Evolutionary conservation across 2,329 filamentous ascomycete genomes (phyloP), one percentile per base, ranked within the genome.

Genomic region (Epicoccum sorghinum): DNA sequence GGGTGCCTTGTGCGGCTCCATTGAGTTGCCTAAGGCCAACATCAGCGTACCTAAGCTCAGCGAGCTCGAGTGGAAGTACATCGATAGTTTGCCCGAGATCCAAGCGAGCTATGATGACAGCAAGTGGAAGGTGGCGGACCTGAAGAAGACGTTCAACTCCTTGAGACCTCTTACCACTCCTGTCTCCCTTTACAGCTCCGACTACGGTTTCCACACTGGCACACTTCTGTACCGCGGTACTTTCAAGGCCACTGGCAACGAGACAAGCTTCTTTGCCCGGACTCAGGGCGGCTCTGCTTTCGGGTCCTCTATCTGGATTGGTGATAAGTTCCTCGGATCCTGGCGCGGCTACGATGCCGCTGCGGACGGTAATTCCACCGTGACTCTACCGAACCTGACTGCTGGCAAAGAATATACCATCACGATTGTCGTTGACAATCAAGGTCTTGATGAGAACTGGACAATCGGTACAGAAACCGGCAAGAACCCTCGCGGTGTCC

Each of bases 131-230:
- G 61, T 67, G 0, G 89, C 89, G 0, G 75, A 87, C 55, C 77
- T 84, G 5, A 78, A 75, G 1, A 79, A 78, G 2, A 86, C 85
- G 1, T 83, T 83, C 67, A 91, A 91, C 70, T 84, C 82, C 0
- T 76, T 79, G 14, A 72, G 75, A 6, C 73, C 76, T 9, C 75
- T 88, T 2, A 81, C 78, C 0, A 92, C 89, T 0, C 86, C 88
- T 0, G 86, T 83, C 0, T 78, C 75, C 2, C 81, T 93, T 0
- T 90, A 88, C 64, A 81, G 80, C 0, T 83, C 83, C 13, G 89
- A 93, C 71, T 93, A 93, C 65, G 89, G 89, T 23, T 93, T 86
- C 73, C 80, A 90, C 69, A 81, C 85, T 0, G 89, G 89, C 3
- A 83, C 83, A 1, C 78, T 92, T 0, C 62, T 93, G 42, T 93